Evolutionary conservation across 2,329 filamentous ascomycete genomes (phyloP), one percentile per base, ranked within the genome.

Genomic region (Botrytis sinoallii): DNA sequence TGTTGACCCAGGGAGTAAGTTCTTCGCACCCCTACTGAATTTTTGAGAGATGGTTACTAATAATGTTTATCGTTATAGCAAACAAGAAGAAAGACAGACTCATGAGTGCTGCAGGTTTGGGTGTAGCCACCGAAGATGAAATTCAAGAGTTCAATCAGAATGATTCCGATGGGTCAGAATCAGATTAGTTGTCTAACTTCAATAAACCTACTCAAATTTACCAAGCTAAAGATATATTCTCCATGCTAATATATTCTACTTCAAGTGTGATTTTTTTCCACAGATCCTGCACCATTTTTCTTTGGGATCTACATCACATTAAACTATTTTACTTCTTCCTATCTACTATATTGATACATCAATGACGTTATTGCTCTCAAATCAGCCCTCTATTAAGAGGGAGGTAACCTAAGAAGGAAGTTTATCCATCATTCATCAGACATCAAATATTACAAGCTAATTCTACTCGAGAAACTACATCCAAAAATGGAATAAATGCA

Each of bases 1-100:
- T 1, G 91, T 95, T 64, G 95, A 97, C 79, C 88, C 93, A n/a
- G 92, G 84, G 81, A 91, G 89, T 91, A 84, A 86, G 89, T 87
- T 67, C 20, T 68, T 46, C 32, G 22, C 9, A 9, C 48, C 38
- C 20, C 22, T 3, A 32, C 25, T 18, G 4, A 38, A 35, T 48
- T 12, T 66, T n/a, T 32, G 48, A 68, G 48, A 68, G 20, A 42
- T 57, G n/a, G 40, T 42, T 42, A 32, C 70, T 67, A 12, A 72
- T 32, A 48, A 60, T 67, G 76, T 71, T 69, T 46, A 5, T 42
- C 40, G 5, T 42, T 16, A 74, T 78, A 91, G 89, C 89, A 74
- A 89, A 91, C 82, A 89, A 90, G 74, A 92, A 91, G 81, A 88
- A 90, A 76, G 88, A 88, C 77, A 91, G 89, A 78, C 84, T 92